Evolutionary conservation across 768 basidiomycete species (phyloP).

Genomic region (Termitomyces sp.): DNA sequence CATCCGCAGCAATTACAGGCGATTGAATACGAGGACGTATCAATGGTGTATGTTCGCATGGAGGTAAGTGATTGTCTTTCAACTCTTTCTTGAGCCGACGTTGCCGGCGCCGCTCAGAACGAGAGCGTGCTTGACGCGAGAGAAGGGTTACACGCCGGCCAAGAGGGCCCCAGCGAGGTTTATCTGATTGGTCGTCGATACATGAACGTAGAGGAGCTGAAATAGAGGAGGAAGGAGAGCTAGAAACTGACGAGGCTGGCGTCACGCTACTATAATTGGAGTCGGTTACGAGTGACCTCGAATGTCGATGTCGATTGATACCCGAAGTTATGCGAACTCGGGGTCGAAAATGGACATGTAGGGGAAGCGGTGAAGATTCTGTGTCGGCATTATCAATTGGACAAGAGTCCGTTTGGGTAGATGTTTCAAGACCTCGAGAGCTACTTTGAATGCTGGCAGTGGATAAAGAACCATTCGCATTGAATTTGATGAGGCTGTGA

Average conservation of each 20-base stretch:
- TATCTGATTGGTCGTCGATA: conserved; percentile 36
- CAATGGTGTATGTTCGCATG: conserved; percentile 35
- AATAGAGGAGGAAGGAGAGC: conserved; percentile 74
- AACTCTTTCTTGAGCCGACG: conserved; percentile 6
- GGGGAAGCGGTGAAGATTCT: conserved; percentile 13
- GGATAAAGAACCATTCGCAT: conserved; percentile 1
- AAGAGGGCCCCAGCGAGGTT: conserved; percentile 55
- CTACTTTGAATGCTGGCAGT: conserved; percentile 12
- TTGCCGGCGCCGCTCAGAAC: conserved; percentile 10
- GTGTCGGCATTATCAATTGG: conserved; percentile 1
- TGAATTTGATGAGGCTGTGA: neutral
- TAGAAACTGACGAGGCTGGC: conserved; percentile 39
- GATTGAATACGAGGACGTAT: conserved; percentile 13
- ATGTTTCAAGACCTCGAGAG: conserved; percentile 16
- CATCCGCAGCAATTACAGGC: conserved; percentile 3
- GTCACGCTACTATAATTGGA: neutral
- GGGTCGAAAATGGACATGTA: conserved; percentile 60
- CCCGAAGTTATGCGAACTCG: conserved; percentile 77
- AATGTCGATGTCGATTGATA: conserved; percentile 40
- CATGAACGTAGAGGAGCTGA: conserved; percentile 71
- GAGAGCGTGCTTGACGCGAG: conserved; percentile 19
- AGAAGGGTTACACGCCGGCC: conserved; percentile 47
- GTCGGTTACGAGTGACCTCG: conserved; percentile 1
- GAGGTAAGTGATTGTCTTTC: neutral
- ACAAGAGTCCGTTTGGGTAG: conserved; percentile 7